A percentile compares a stretch with the other conserved stretches of the same genome.
phyloP scores from a whole-genome alignment of 2,329 filamentous ascomycete genomes.

The Botrytis fabae region DNA sequence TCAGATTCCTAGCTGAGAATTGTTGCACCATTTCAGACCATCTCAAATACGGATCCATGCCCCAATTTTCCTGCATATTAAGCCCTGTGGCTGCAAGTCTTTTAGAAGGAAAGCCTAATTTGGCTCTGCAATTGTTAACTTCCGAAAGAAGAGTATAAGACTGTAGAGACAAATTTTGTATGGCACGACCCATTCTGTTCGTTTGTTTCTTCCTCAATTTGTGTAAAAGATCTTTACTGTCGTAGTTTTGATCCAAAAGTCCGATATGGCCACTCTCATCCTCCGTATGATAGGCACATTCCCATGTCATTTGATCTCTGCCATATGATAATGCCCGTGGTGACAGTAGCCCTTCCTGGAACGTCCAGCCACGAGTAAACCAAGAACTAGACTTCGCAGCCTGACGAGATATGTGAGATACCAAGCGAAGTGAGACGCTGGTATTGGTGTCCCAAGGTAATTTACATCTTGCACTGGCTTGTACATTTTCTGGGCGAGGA shows the following conservation, averaged over 20 bases:
- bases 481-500: neutral
- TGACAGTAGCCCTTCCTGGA: slow-evolving; percentile 20
- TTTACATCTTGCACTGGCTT: neutral
- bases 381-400: slow-evolving; percentile 19
- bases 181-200: neutral
- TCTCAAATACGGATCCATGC: slow-evolving; percentile 24
- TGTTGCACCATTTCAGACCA: slow-evolving; percentile 24
- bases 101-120: slow-evolving; percentile 16
- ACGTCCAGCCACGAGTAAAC: slow-evolving; percentile 22
- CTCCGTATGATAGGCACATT: slow-evolving; percentile 18
- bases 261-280: slow-evolving; percentile 24
- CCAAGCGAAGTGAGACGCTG: slow-evolving; percentile 10
- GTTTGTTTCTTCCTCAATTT: slow-evolving; percentile 21
- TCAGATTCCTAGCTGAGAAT: slow-evolving; percentile 22
- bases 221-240: slow-evolving; percentile 26
- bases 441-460: neutral
- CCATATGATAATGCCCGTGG: slow-evolving; percentile 21
- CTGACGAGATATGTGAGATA: slow-evolving; percentile 19
- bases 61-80: slow-evolving; percentile 18
- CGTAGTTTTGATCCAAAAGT: slow-evolving; percentile 24
- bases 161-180: slow-evolving; percentile 9
- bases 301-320: slow-evolving; percentile 24
- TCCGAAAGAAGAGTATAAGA: neutral
- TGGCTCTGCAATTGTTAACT: slow-evolving; percentile 4
- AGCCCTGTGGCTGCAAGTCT: neutral